Base-by-base conservation (phyloP, 305 asterid genomes). In the Salvia sclarea region DNA sequence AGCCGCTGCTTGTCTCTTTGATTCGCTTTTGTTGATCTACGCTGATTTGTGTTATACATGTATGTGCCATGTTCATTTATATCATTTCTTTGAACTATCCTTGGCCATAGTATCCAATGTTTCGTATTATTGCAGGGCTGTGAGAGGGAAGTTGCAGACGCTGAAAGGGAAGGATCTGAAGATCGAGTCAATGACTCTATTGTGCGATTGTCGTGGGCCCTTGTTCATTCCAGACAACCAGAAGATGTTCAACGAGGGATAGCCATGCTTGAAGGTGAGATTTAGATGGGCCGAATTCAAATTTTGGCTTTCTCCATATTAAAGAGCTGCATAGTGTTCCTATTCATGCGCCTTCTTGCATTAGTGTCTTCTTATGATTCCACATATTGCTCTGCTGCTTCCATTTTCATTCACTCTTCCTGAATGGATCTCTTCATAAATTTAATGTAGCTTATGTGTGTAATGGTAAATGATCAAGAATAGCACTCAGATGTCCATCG, bases 191-290 rank as follows among this genome's bases (percentile, higher is more conserved):
- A 64, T 67, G 95, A 88, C 60, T 67, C 89, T 61, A 81, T 88
- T 20, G 80, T 88, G 96, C 81, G 95, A 16, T 69, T 91, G 70
- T 88, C 95, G 13, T 91, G 96, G 96, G 95, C 92, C 61, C 87
- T 90, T 65, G 90, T 83, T 68, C 96, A 90, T 82, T 88, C 92
- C 45, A 82, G 68, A 58, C 72, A 74, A 67, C 85, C 85, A 17
- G 91, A 81, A 64, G 89, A 91, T 56, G 78, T 83, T 70, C 89
- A 83, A 56, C 85, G 91, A 55, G 97, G 96, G 75, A 82, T 84
- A 18, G 83, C 85, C 73, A 88, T 88, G 96, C 90, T 91, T 67
- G 91, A 91, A 85, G 92, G 97, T 88, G 61, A 71, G 54, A 45
- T 45, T 69, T 18, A 43, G 48, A 64, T 54, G 30, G 5, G 14